Evolutionary conservation across 495 filamentous ascomycete species (phyloP).

Genomic region (Aspergillus kassunensis): DNA sequence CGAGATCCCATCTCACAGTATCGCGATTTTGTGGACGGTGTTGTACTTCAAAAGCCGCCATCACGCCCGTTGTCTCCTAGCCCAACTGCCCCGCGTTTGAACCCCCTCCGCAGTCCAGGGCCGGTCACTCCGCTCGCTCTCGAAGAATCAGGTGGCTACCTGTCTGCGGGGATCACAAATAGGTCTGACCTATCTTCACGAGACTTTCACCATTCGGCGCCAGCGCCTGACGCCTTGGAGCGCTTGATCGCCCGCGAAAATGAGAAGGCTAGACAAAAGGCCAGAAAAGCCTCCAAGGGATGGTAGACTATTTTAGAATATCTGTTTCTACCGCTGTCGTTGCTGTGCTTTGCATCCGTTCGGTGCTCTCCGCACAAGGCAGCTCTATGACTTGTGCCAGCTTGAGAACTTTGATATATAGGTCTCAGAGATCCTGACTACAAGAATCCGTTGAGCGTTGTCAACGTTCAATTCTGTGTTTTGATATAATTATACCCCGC

Average conservation of each 20-base stretch:
- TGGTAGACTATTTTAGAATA: slow-evolving; percentile 24
- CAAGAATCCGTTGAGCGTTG: neutral
- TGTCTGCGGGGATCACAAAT: slow-evolving; percentile 38
- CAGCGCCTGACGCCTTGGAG: slow-evolving; percentile 34
- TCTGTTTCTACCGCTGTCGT: neutral
- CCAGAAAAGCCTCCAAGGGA: slow-evolving; percentile 31
- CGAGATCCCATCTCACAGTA: slow-evolving; percentile 39
- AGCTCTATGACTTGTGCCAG: neutral
- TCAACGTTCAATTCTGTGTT: slow-evolving; percentile 9
- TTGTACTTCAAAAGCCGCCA: slow-evolving; percentile 21
- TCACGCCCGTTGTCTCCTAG: slow-evolving; percentile 31
- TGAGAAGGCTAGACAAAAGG: slow-evolving; percentile 34
- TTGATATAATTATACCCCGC: slow-evolving; percentile 18
- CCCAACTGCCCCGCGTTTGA: slow-evolving; percentile 60
- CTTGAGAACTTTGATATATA: neutral
- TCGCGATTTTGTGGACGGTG: slow-evolving; percentile 34
- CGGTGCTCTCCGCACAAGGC: neutral
- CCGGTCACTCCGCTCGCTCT: slow-evolving; percentile 74
- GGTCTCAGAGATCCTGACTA: neutral
- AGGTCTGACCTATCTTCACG: slow-evolving; percentile 20
- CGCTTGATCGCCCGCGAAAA: slow-evolving; percentile 37
- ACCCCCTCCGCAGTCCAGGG: slow-evolving; percentile 68
- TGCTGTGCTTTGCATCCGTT: neutral
- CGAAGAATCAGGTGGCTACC: slow-evolving; percentile 54
- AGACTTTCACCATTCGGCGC: slow-evolving; percentile 18